Base-by-base conservation (phyloP, 345 rosid genomes). In the Linum lewisii region DNA sequence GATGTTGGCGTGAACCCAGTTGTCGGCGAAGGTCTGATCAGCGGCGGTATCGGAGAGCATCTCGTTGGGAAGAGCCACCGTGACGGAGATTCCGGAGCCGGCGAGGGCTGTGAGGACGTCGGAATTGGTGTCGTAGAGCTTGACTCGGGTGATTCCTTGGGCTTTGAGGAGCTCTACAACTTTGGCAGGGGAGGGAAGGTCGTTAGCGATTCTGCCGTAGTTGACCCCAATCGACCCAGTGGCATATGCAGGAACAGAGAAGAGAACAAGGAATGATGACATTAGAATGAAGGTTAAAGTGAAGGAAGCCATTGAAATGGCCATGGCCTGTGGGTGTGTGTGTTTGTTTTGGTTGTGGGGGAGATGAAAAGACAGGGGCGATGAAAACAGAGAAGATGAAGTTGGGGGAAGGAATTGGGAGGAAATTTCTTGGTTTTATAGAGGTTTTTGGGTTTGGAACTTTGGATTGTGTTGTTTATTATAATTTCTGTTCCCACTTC, bases 61-160 rank as follows among this genome's bases (percentile, higher is more conserved):
- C 73, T 93, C 92, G 62, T 93, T 93, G 52, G 97, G 95, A 20
- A 93, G 84, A 0, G 90, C 80, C 16, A 87, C 92, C 32, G 82
- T 74, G 53, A 84, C 90, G 71, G 47, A 65, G 65, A 93, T 84
- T 51, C 73, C 76, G 19, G 99, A 83, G 65, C 75, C 67, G 0
- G 88, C 74, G 0, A 93, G 79, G 29, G 99, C 90, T 0, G 80
- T 71, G 29, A 89, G 76, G 7, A 90, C 97, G 16, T 75, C 18
- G 0, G 81, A 62, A 26, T 89, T 89, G 13, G 95, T 85, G 61
- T 70, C 74, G 51, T 65, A 70, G 20, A 70, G 54, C 62, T 70
- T 70, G 47, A 61, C 59, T 4, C 63, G 58, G 66, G 25, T 66
- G 57, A 71, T 61, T 6, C 70, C 70, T 13, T 71, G 75, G 11